These are phyloP conservation scores for Babesia divergens DNA, from an alignment of 169 alveolate species.

Conservation along the genomic window DNA sequence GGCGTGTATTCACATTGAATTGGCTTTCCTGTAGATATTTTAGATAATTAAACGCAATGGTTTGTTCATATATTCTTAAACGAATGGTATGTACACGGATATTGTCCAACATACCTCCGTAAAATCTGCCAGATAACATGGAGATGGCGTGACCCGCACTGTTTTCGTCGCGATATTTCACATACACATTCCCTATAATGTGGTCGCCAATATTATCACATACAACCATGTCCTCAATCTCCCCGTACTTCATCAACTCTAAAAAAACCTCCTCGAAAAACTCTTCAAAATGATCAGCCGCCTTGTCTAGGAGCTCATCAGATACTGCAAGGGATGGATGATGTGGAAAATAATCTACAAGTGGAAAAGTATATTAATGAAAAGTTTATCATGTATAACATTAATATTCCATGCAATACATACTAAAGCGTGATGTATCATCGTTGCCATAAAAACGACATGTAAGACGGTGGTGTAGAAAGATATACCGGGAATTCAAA, in stretches of 20 bases:
- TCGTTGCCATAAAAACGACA: too few species aligned
- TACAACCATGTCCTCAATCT: constrained; percentile 95
- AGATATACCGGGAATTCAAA: too few species aligned
- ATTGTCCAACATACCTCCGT: constrained; percentile 72
- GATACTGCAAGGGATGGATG: constrained; percentile 45
- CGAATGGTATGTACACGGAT: not conserved
- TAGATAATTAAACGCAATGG: not conserved
- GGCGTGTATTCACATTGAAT: constrained; percentile 97
- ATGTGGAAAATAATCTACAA: not conserved
- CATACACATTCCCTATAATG: constrained; percentile 97
- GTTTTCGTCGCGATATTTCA: constrained; percentile 92
- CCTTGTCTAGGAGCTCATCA: constrained; percentile 94
- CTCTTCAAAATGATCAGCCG: constrained; percentile 96
- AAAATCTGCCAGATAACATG: constrained; percentile 91
- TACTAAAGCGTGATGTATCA: too few species aligned
- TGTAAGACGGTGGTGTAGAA: too few species aligned
- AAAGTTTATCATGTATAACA: too few species aligned
- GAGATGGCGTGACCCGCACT: constrained; percentile 93
- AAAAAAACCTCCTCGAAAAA: constrained; percentile 97
- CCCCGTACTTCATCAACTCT: constrained; percentile 97
- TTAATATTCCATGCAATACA: too few species aligned
- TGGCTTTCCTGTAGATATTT: constrained; percentile 72
- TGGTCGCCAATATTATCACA: constrained; percentile 99
- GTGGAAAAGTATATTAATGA: too few species aligned
- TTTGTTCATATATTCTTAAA: not conserved